Evolutionary conservation across 805 yeast genomes (phyloP).

Genomic region (Candida qinlingensis): DNA sequence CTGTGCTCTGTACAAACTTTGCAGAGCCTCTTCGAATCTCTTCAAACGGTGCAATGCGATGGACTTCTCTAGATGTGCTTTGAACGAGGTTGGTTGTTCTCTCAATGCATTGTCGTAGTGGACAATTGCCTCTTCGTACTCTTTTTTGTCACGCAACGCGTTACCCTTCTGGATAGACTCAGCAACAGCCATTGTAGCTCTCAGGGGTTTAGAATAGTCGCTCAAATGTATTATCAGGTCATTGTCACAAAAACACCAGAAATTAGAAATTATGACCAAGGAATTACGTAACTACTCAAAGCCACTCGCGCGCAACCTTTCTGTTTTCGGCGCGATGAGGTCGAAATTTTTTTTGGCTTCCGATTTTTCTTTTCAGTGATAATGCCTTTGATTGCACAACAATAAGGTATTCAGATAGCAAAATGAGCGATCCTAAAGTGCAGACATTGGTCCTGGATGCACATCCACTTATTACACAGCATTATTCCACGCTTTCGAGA

Average conservation of each 20-base stretch:
- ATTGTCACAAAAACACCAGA: neutral
- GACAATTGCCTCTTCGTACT: conserved; percentile 38
- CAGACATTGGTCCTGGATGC: conserved; percentile 78
- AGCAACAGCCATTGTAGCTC: conserved; percentile 28
- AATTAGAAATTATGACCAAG: no score
- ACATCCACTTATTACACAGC: conserved; percentile 86
- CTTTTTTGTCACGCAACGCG: conserved; percentile 33
- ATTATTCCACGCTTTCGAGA: conserved; percentile 65
- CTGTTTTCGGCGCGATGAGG: conserved; percentile 8
- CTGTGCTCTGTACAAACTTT: conserved; percentile 38
- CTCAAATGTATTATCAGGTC: neutral
- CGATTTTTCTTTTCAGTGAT: neutral
- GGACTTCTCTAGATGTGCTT: conserved; percentile 40
- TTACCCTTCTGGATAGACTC: conserved; percentile 32
- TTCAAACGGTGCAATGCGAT: conserved; percentile 38
- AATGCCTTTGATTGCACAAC: neutral
- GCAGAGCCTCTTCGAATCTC: conserved; percentile 37
- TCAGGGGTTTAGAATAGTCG: no score
- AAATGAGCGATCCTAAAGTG: conserved; percentile 10
- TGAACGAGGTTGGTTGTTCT: conserved; percentile 39
- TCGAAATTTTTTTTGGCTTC: conserved; percentile 1
- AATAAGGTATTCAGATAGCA: neutral
- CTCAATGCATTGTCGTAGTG: conserved; percentile 32
- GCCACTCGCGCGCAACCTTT: neutral
- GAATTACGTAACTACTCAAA: neutral